Evolutionary conservation across 208 protist genomes (phyloP), one percentile per base, ranked within the genome.

Genomic region (Angomonas ambiguus): DNA sequence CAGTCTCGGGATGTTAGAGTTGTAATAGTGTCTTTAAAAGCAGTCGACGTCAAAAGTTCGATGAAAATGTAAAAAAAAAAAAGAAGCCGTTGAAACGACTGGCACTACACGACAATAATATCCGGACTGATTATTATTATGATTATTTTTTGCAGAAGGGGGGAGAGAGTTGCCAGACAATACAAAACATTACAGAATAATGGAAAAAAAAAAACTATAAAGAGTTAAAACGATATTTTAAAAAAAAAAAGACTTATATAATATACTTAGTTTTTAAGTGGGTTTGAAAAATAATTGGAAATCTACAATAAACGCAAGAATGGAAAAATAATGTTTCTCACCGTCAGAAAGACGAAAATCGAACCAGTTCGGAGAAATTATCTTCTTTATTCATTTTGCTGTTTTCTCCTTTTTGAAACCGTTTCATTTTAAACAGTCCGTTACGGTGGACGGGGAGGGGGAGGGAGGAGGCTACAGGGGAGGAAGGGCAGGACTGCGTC

Each of bases 381-480:
- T 38, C 2, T 53, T 61, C 35, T 69, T 63, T 61, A 65, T 69
- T 31, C 4, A 35, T 6, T 18, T 27, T 6, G n/a, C 16, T 32
- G 20, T 0, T 5, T 20, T 30, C 49, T 30, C 22, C 24, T 18
- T 30, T 30, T 55, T 55, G 24, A 55, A 55, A 55, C 11, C 49
- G 49, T 8, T 55, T 55, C 24, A 55, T 28, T 18, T 55, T 4
- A 55, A 20, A 55, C 20, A 20, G 18, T 41, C 35, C 35, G 35
- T 41, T 41, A 5, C 35, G 35, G 8, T 41, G 5, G 8, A 41
- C 35, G 8, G 5, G 35, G 8, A 18, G 35, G 5, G 13, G 35
- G 35, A 5, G 5, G 35, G 35, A 5, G 35, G 5, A 13, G 35
- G 35, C 5, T 5, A 13, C 5, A 13, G 35, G 35, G 35, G 8